Evolutionary conservation across 495 filamentous ascomycete genomes (phyloP), one percentile per base, ranked within the genome.

Genomic region (Penicillium crystallinum): DNA sequence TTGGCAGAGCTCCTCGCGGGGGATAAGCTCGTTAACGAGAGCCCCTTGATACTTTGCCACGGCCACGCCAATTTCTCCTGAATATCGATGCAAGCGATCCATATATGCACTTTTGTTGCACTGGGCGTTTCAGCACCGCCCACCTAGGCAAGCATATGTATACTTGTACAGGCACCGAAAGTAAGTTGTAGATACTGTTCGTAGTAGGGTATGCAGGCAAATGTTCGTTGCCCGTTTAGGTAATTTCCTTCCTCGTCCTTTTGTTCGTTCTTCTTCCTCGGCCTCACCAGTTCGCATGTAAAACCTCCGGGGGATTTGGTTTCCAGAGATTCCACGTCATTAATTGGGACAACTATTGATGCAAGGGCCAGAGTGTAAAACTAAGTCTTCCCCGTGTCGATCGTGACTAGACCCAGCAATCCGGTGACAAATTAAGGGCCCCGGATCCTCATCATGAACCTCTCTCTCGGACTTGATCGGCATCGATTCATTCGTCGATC

Each of bases 361-460:
- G 69, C 67, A 75, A 75, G 72, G 72, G 65, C 67, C 66, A 41
- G 21, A 49, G 54, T 61, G 56, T 14, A 12, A 17, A 41, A 43
- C 44, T 54, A 45, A 54, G 9, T 29, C 34, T 62, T 57, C 59
- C 67, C 65, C 62, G 64, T 69, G 70, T 68, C 62, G 68, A 73
- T 71, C 65, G 54, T 51, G 23, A 27, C 3, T 46, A 57, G 54
- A 57, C 62, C 45, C 68, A 65, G 46, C 55, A 59, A 37, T 27
- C 38, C 46, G 68, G 66, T 66, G 68, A 72, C 71, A 72, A 74
- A 72, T 74, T 62, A 69, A 65, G 59, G 53, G 56, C 57, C 51
- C 42, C 48, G 43, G 59, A 69, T 68, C 53, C 49, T 48, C 60
- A 31, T 46, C 40, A 12, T 36, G 53, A 52, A 58, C 51, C 57